These are phyloP conservation scores for Oehlia diaphana DNA, from an alignment of 192 early-diverging fungal genomes.

Conservation along the genomic window DNA sequence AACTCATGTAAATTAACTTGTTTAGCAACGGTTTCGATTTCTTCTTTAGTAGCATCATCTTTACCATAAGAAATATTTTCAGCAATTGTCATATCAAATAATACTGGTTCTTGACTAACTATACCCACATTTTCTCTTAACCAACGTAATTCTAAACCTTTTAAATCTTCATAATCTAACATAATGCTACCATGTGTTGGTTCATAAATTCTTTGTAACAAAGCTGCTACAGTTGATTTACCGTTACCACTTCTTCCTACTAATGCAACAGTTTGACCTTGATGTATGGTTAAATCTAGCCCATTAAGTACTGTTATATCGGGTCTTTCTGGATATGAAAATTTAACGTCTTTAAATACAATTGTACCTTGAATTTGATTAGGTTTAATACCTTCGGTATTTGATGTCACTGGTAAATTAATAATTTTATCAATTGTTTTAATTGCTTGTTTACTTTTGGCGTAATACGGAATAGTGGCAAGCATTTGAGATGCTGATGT, in stretches of 20 bases:
- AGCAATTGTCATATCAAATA: conserved; percentile 67
- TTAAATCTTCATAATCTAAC: conserved; percentile 61
- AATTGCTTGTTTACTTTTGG: conserved; percentile 19
- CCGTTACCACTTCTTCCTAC: conserved; percentile 56
- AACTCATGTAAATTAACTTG: conserved; percentile 76
- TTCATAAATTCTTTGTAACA: conserved; percentile 77
- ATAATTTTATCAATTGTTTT: conserved; percentile 11
- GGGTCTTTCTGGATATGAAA: conserved; percentile 68
- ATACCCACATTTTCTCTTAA: conserved; percentile 65
- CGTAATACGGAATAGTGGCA: conserved; percentile 13
- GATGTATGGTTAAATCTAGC: conserved; percentile 52
- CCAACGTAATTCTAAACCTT: conserved; percentile 52
- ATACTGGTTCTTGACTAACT: conserved; percentile 72
- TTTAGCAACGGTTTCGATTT: conserved; percentile 67
- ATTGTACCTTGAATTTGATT: conserved; percentile 46
- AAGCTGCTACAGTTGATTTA: conserved; percentile 63
- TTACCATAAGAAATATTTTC: conserved; percentile 72
- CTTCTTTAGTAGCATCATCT: conserved; percentile 56
- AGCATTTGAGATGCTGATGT: conserved; percentile 11
- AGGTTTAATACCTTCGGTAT: conserved; percentile 16
- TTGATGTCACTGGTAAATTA: background rate
- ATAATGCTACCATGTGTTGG: conserved; percentile 54
- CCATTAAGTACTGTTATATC: conserved; percentile 52
- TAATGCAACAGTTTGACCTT: conserved; percentile 42
- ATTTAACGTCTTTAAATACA: conserved; percentile 57